Evolutionary conservation across 441 rosid genomes (phyloP).

Genomic region (Capsella rubella): DNA sequence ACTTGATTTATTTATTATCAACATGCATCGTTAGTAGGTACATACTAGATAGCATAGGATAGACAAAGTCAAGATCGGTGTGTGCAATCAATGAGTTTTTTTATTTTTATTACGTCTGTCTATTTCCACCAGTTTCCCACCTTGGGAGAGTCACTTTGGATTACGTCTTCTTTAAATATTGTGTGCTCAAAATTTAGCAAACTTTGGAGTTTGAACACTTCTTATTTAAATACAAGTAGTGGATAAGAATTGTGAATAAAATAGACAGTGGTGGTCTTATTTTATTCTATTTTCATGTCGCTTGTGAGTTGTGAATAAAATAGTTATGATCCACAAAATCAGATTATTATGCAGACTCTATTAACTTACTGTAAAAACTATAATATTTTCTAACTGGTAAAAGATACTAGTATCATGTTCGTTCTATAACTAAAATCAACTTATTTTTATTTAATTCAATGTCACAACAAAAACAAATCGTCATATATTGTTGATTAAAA

Average conservation of each 20-base stretch:
- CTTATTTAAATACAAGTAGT: neutral
- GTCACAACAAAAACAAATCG: neutral
- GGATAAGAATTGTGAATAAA: too few species aligned
- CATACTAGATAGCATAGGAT: neutral
- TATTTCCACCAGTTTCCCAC: too few species aligned
- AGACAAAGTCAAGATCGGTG: too few species aligned
- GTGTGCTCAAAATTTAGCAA: neutral
- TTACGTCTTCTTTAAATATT: too few species aligned
- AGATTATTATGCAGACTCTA: neutral
- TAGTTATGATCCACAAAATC: neutral
- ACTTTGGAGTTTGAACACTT: neutral
- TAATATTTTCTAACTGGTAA: neutral
- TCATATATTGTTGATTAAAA: neutral
- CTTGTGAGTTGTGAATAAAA: too few species aligned
- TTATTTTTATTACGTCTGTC: too few species aligned
- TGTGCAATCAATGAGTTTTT: too few species aligned
- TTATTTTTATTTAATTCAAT: neutral
- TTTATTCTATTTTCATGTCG: neutral
- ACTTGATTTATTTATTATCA: neutral
- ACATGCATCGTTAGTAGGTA: neutral
- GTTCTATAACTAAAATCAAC: constrained; percentile 2
- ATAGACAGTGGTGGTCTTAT: neutral
- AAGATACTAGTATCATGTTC: neutral
- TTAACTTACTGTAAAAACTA: neutral
- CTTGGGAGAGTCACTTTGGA: too few species aligned